These are phyloP conservation scores for Debaryomycetaceae sp. DNA, from an alignment of 1,139 yeast genomes.

Conservation along the genomic window DNA sequence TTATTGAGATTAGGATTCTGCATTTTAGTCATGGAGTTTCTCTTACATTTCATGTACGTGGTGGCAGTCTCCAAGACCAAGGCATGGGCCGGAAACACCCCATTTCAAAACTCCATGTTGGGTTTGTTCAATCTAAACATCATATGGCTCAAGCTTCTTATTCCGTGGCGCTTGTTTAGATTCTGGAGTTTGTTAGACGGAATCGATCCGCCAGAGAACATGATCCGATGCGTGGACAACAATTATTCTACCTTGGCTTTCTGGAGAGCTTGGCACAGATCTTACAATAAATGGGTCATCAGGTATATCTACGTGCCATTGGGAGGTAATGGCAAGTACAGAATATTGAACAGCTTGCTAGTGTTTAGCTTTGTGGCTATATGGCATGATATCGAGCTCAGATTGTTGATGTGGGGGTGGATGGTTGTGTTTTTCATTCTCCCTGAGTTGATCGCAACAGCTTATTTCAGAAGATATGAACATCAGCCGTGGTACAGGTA, in stretches of 20 bases:
- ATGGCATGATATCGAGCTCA: conserved; percentile 96
- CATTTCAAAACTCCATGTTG: conserved; percentile 92
- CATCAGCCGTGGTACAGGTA: conserved; percentile 73
- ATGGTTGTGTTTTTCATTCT: conserved; percentile 76
- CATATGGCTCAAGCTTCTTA: conserved; percentile 86
- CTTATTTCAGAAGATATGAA: conserved; percentile 37
- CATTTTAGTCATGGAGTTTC: conserved; percentile 79
- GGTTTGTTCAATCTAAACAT: conserved; percentile 86
- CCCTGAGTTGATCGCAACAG: conserved; percentile 80
- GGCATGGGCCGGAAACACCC: conserved; percentile 88
- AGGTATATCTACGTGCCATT: conserved; percentile 82
- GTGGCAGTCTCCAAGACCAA: conserved; percentile 86
- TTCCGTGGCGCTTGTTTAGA: conserved; percentile 95
- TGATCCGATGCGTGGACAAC: conserved; percentile 94
- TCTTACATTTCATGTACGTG: conserved; percentile 85
- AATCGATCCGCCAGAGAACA: conserved; percentile 95
- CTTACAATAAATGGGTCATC: conserved; percentile 85
- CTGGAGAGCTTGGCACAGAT: conserved; percentile 99
- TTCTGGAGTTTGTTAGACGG: conserved; percentile 90
- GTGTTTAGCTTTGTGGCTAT: conserved; percentile 97
- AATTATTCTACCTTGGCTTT: conserved; percentile 89
- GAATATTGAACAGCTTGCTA: conserved; percentile 71
- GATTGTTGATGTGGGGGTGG: conserved; percentile 94
- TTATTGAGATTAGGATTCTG: conserved; percentile 69
- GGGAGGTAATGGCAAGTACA: conserved; percentile 69